Evolutionary conservation across 2,329 filamentous ascomycete genomes (phyloP).

Genomic region (Fusarium agapanthi): DNA sequence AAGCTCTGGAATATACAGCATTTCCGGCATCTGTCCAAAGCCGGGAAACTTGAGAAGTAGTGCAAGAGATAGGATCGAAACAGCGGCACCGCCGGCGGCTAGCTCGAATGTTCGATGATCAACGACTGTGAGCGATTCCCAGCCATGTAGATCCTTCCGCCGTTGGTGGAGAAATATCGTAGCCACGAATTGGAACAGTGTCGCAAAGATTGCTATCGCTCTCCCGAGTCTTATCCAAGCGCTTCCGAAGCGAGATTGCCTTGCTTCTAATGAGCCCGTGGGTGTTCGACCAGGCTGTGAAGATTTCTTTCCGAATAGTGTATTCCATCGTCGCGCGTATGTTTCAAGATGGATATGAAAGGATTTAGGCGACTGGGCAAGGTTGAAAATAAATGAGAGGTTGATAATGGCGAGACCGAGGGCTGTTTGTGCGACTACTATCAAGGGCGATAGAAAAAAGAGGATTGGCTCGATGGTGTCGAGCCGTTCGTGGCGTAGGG

Average conservation of each 20-base stretch:
- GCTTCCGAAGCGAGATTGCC: neutral
- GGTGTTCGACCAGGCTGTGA: accelerated
- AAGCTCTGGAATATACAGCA: neutral
- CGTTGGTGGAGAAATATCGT: slow-evolving; percentile 13
- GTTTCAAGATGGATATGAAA: neutral
- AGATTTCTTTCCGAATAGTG: neutral
- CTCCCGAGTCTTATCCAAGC: neutral
- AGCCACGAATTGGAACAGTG: slow-evolving; percentile 5
- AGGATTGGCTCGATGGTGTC: slow-evolving; percentile 12
- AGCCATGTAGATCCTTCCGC: neutral
- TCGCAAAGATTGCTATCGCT: neutral
- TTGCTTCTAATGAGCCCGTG: neutral
- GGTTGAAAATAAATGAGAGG: neutral
- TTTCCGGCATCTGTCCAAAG: neutral
- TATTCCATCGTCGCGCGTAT: neutral
- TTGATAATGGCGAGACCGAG: neutral
- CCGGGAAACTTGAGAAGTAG: slow-evolving; percentile 13
- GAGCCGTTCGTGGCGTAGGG: slow-evolving; percentile 11
- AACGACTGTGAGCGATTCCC: neutral
- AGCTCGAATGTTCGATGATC: slow-evolving; percentile 22
- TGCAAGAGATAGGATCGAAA: neutral
- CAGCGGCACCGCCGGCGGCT: neutral
- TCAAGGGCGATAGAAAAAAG: slow-evolving; percentile 2
- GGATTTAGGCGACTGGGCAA: neutral
- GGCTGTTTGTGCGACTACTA: neutral